Conservation (phyloP, 2,329 filamentous ascomycete species). For the Cladophialophora yegresii region DNA sequence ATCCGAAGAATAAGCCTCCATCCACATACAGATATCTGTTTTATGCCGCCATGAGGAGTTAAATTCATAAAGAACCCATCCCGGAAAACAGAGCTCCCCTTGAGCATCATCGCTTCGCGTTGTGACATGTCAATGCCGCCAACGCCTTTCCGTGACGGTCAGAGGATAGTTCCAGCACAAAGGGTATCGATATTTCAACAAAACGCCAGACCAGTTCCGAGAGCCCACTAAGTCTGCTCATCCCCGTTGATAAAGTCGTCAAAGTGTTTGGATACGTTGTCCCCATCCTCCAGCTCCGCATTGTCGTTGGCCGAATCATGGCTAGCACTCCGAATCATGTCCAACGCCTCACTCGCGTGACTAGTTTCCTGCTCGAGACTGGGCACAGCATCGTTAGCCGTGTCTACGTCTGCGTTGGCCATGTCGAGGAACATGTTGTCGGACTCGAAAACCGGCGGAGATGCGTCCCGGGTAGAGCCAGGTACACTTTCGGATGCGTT, state of each 20-base stretch:
- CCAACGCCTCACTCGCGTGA: constrained; percentile 52
- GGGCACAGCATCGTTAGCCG: constrained; percentile 26
- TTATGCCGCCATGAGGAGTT: not conserved
- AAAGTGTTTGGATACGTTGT: constrained; percentile 34
- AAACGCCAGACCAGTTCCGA: constrained; percentile 6
- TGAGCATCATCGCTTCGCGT: not conserved
- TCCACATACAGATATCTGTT: constrained; percentile 5
- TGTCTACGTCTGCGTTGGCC: constrained; percentile 47
- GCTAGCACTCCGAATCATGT: constrained; percentile 37
- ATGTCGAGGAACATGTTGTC: constrained; percentile 52
- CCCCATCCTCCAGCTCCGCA: constrained; percentile 36
- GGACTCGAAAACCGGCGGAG: constrained; percentile 32
- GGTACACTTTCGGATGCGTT: constrained; percentile 41
- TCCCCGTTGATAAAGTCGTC: constrained; percentile 38
- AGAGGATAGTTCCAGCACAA: not conserved
- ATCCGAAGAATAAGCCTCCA: not conserved
- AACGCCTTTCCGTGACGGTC: constrained; percentile 1
- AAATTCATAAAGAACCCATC: not conserved
- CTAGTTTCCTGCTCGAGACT: constrained; percentile 43
- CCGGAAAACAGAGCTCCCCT: not conserved
- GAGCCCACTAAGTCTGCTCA: constrained; percentile 16
- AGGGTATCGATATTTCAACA: constrained; percentile 19
- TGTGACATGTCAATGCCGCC: not conserved
- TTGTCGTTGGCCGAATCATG: constrained; percentile 36
- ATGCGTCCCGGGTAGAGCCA: constrained; percentile 43